These are phyloP conservation scores for Bromus sterilis DNA, from an alignment of 176 grass and related monocot genomes.

Conservation along the genomic window DNA sequence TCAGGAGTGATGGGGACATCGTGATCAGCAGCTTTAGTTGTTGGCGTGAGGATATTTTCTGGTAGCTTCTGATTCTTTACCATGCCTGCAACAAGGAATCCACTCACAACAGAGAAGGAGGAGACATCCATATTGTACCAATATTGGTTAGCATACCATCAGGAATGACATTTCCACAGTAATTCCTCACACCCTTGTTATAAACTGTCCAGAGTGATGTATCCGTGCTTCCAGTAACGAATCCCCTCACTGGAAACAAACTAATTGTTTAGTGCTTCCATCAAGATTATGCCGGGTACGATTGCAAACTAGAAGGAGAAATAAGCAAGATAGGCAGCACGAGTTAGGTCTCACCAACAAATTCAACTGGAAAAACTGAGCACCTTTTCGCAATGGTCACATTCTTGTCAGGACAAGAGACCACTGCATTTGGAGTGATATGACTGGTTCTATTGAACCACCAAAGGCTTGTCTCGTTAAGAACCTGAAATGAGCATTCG, in stretches of 20 bases:
- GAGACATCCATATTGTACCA: background rate
- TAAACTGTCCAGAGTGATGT: constrained; percentile 96
- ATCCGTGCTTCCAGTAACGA: constrained; percentile 92
- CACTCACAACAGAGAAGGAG: background rate
- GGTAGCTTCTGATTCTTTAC: constrained; percentile 79
- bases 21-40: constrained; percentile 84
- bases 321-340: constrained; percentile 11
- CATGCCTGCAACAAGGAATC: constrained; percentile 46
- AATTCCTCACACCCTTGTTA: constrained; percentile 76
- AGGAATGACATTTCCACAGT: constrained; percentile 86
- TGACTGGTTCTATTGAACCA: constrained; percentile 78
- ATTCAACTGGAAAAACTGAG: constrained; percentile 97
- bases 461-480: constrained; percentile 95
- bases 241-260: constrained; percentile 69
- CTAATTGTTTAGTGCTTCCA: background rate
- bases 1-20: constrained; percentile 83
- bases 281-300: background rate
- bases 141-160: constrained; percentile 36
- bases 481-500: constrained; percentile 48
- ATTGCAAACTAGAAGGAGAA: constrained; percentile 5
- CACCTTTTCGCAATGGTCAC: constrained; percentile 94
- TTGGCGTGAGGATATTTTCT: constrained; percentile 84
- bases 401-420: constrained; percentile 84
- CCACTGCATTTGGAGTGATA: constrained; percentile 91
- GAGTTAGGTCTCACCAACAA: constrained; percentile 75